Evolutionary conservation across 768 basidiomycete genomes (phyloP).

Genomic region (Mycena pura): DNA sequence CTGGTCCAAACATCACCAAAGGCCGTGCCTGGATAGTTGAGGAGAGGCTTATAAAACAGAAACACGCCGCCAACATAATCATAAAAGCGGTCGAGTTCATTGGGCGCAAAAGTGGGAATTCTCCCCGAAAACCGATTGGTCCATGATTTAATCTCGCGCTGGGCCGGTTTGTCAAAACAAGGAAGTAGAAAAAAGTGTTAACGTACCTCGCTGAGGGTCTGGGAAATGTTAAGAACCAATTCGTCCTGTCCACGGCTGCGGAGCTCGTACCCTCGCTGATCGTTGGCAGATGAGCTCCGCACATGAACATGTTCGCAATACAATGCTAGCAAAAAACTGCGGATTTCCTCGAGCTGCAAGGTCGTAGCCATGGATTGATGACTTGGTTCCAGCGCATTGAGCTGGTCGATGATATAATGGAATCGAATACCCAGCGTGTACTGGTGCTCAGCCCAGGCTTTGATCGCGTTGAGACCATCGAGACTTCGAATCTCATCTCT

Average conservation of each 20-base stretch:
- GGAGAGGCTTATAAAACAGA: not conserved
- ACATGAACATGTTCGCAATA: not conserved
- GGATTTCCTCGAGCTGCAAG: too few species aligned
- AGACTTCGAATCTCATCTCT: not conserved
- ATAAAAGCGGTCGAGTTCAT: not conserved
- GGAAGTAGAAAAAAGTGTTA: not conserved
- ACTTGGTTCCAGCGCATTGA: not conserved
- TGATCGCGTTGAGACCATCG: not conserved
- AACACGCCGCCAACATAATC: not conserved
- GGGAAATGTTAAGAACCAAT: not conserved
- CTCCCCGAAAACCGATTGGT: too few species aligned
- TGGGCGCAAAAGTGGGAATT: not conserved
- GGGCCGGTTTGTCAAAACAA: not conserved
- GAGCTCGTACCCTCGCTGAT: not conserved
- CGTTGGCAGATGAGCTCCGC: not conserved
- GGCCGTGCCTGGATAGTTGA: not conserved
- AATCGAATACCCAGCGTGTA: not conserved
- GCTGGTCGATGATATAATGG: not conserved
- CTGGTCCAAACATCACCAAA: not conserved
- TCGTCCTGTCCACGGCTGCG: not conserved
- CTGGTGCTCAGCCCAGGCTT: not conserved
- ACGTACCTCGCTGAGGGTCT: not conserved
- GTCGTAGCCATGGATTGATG: not conserved
- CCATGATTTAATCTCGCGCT: not conserved
- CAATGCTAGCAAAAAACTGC: not conserved